Conservation (phyloP, 345 rosid species). For the Citrus mangshanensis region DNA sequence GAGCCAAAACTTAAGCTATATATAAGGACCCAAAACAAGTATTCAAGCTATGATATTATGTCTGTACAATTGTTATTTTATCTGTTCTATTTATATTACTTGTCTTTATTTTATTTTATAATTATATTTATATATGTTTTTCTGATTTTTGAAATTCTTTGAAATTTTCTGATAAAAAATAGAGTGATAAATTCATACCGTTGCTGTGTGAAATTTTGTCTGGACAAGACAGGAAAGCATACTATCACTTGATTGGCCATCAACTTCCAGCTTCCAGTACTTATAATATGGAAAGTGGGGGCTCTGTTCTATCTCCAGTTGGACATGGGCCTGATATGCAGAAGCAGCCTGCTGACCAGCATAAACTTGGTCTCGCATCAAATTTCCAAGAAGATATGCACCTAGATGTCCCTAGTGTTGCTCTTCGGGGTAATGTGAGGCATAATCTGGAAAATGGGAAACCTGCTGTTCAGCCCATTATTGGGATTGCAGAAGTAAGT, state of each 20-base stretch:
- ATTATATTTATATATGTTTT: background rate
- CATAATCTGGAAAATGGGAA: constrained; percentile 17
- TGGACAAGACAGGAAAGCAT: constrained; percentile 46
- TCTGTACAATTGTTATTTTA: background rate
- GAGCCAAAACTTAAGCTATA: background rate
- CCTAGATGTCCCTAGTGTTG: constrained; percentile 17
- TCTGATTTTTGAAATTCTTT: background rate
- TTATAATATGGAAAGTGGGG: constrained; percentile 15
- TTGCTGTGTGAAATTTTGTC: constrained; percentile 14
- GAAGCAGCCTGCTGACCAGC: constrained; percentile 24
- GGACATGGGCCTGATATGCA: constrained; percentile 22
- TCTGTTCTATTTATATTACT: background rate
- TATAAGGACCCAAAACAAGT: background rate
- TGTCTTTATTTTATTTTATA: background rate
- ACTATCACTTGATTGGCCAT: constrained; percentile 54
- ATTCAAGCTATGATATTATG: background rate
- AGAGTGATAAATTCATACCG: background rate
- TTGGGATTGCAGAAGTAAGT: constrained; percentile 28
- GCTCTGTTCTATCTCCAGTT: constrained; percentile 23
- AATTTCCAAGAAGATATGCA: constrained; percentile 24
- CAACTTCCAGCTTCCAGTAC: constrained; percentile 24
- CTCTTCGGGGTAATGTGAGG: constrained; percentile 11
- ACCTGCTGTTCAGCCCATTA: constrained; percentile 12
- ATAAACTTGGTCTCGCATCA: constrained; percentile 5
- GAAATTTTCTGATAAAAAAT: background rate